Evolutionary conservation across 805 yeast species (phyloP).

Genomic region (Dipodascopsis uninucleata): DNA sequence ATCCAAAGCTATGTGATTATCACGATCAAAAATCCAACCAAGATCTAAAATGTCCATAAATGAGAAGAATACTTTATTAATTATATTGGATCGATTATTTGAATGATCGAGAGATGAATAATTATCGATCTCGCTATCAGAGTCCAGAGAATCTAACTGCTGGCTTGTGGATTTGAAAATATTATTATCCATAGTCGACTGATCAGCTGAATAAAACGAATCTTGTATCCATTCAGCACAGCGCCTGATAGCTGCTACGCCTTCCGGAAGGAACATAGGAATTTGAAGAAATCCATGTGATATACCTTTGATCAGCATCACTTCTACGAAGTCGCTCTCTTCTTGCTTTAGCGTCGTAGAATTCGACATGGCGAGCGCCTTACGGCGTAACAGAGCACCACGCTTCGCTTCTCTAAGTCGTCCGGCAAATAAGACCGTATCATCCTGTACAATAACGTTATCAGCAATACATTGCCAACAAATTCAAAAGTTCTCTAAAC

Average conservation of each 20-base stretch:
- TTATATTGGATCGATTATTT: too few relatives aligned
- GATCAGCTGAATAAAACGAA: constrained; percentile 12
- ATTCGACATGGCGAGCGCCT: constrained; percentile 16
- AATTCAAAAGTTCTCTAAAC: neutral
- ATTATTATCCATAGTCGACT: constrained; percentile 1
- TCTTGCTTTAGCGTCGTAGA: constrained; percentile 4
- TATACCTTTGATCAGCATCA: constrained; percentile 31
- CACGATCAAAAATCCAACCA: too few relatives aligned
- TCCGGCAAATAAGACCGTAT: constrained; percentile 34
- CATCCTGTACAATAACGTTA: constrained; percentile 23
- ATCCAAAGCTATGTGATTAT: too few relatives aligned
- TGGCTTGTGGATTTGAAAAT: too few relatives aligned
- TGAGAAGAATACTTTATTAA: too few relatives aligned
- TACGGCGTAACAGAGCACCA: constrained; percentile 13
- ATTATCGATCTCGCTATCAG: too few relatives aligned
- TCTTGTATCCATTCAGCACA: constrained; percentile 32
- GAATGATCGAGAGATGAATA: too few relatives aligned
- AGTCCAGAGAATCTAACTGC: too few relatives aligned
- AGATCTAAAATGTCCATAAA: too few relatives aligned
- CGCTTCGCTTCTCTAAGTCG: constrained; percentile 32
- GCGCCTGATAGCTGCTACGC: constrained; percentile 26
- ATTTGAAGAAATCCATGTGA: constrained; percentile 34
- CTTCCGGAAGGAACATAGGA: constrained; percentile 32
- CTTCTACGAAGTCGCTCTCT: constrained; percentile 29
- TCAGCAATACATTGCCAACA: neutral